Percentiles rank a stretch among this genome's conserved stretches.
Evolutionary conservation across 257 asterid genomes (phyloP).

Genomic region (Petunia axillaris): DNA sequence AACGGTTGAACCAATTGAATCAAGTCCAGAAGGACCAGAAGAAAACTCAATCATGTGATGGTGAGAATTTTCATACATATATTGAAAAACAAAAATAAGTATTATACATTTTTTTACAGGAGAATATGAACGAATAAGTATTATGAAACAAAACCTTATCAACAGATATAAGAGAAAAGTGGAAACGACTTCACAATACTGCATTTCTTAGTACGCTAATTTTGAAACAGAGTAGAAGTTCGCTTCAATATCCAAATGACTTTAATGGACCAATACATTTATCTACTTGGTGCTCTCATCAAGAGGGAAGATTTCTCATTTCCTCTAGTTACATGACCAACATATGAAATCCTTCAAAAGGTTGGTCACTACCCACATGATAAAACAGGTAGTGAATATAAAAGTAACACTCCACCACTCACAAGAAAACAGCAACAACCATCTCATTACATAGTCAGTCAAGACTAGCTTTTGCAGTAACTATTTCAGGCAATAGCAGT

Average conservation of each 20-base stretch:
- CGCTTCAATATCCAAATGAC: neutral
- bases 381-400: neutral
- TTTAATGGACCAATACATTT: neutral
- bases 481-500: too few species aligned
- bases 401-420: neutral
- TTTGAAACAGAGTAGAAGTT: neutral
- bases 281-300: neutral
- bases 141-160: neutral
- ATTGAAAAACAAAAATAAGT: neutral
- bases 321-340: neutral
- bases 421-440: slow-evolving; percentile 16
- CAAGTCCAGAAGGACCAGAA: neutral
- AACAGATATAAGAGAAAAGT: neutral
- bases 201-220: neutral
- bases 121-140: neutral
- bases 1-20: neutral
- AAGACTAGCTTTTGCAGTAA: too few species aligned
- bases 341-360: neutral
- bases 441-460: neutral
- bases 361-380: neutral
- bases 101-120: neutral
- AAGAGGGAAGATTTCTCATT: neutral
- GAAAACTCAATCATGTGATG: neutral
- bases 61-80: neutral
- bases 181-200: slow-evolving; percentile 4